These are phyloP conservation scores for Xylariaceae sp. DNA, from an alignment of 2,329 filamentous ascomycete species.

Conservation along the genomic window DNA sequence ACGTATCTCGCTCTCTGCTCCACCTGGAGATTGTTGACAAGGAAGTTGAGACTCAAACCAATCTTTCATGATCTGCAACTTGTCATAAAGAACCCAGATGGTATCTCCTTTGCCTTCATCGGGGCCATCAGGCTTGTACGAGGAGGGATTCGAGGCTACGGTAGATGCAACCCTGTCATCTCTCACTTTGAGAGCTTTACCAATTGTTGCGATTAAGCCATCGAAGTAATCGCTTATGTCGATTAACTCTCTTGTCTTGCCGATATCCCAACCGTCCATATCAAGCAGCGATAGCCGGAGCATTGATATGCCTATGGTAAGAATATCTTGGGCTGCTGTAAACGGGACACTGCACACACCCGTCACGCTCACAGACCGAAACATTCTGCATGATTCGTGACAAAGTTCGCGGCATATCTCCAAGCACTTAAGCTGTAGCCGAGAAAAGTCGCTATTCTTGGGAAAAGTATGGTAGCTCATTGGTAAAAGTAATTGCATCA, in stretches of 20 bases:
- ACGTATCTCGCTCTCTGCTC: too few species aligned
- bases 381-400: conserved; percentile 30
- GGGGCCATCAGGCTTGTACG: conserved; percentile 5
- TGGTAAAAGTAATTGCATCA: conserved; percentile 32
- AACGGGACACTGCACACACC: conserved; percentile 24
- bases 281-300: conserved; percentile 29
- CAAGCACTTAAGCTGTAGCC: conserved; percentile 30
- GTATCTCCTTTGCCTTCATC: conserved; percentile 6
- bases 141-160: conserved; percentile 9
- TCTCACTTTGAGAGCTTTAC: conserved; percentile 9
- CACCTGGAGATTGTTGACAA: too few species aligned
- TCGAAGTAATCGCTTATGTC: conserved; percentile 22
- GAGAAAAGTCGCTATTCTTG: conserved; percentile 16
- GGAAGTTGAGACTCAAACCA: conserved; percentile 7
- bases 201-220: conserved; percentile 13
- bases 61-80: conserved; percentile 5
- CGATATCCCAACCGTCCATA: conserved; percentile 27
- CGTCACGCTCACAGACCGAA: conserved; percentile 29
- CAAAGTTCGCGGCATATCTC: conserved; percentile 34
- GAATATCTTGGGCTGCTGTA: conserved; percentile 22
- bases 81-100: conserved; percentile 1
- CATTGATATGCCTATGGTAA: conserved; percentile 26
- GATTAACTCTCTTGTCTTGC: conserved; percentile 19
- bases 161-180: conserved; percentile 20
- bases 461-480: conserved; percentile 32